Evolutionary conservation across 1,284 basidiomycete species (phyloP), one percentile per base, ranked within the genome.

Genomic region (Sporisorium exsertum): DNA sequence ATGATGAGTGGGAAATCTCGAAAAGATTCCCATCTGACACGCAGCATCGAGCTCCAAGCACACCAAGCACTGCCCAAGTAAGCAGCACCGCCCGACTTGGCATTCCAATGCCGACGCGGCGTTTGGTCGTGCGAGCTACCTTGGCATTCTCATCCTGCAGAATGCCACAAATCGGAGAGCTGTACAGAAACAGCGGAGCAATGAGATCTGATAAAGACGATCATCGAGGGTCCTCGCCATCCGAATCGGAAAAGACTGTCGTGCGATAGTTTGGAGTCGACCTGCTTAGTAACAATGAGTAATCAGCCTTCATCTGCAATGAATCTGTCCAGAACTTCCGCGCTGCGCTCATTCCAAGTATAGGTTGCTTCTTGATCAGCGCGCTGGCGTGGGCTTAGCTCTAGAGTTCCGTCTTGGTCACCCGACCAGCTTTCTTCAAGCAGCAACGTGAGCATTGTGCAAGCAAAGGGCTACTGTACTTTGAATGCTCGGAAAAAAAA

Each of bases 1-100:
- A 52, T 26, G 58, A 37, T 10, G 37, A 50, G 27, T 20, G 40
- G 22, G 10, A 2, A 16, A 37, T n/a, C n/a, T n/a, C n/a, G n/a
- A n/a, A n/a, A n/a, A n/a, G n/a, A n/a, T n/a, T n/a, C n/a, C n/a
- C n/a, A n/a, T n/a, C n/a, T 32, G 29, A 32, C 5, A 27, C 13
- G 29, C n/a, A 32, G 20, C 18, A 22, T 33, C 9, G 32, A 35
- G 33, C 27, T 1, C 18, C 47, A n/a, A 9, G 16, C 22, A 22
- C 8, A 29, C 27, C 47, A n/a, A 2, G 47, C 47, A 49, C 47
- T 49, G 27, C 47, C 27, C 8, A n/a, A 18, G 18, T 49, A n/a
- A 50, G 29, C 29, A 32, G 49, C 29, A 50, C 49, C 49, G 49
- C 49, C 49, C 29, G 49, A 4, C 49, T 50, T 50, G 49, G 49